A percentile compares a stretch with the other conserved stretches of the same genome.
Conservation (phyloP, 1,284 basidiomycete genomes). For the Ceratobasidium sp. region DNA sequence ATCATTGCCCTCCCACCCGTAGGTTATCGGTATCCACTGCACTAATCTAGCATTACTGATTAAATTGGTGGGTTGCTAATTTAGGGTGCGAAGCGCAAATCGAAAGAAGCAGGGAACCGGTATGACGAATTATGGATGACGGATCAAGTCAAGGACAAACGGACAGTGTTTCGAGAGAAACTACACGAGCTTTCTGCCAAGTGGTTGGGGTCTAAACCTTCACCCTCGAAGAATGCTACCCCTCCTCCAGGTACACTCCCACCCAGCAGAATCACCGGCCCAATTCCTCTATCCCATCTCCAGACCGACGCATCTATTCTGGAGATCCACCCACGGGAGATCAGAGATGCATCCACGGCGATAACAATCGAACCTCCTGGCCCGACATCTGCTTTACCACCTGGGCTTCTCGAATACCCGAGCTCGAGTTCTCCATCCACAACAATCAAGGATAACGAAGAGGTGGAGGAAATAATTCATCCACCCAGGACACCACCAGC, state of each 20-base stretch:
- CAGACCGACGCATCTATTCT: slow-evolving; percentile 14
- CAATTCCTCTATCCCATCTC: background rate
- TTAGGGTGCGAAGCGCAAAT: slow-evolving; percentile 25
- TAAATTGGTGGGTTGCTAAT: background rate
- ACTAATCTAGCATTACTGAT: background rate
- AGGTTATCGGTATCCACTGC: slow-evolving; percentile 33
- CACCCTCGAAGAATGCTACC: background rate
- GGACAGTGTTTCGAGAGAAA: slow-evolving; percentile 23
- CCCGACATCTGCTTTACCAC: background rate
- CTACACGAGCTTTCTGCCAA: slow-evolving; percentile 27
- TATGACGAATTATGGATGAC: slow-evolving; percentile 36
- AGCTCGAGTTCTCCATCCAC: no score
- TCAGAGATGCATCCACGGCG: background rate
- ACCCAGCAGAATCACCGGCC: background rate
- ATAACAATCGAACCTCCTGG: background rate
- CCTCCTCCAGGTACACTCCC: background rate
- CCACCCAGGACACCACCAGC: no score
- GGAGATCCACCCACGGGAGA: slow-evolving; percentile 2
- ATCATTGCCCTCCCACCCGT: slow-evolving; percentile 50
- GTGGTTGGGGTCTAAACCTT: slow-evolving; percentile 27
- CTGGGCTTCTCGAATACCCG: no score
- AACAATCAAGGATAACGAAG: no score
- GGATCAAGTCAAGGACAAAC: slow-evolving; percentile 33
- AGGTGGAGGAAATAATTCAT: no score
- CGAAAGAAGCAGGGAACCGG: background rate